Conservation (phyloP, 139 green algal species). For the Astrephomene gubernaculifera region DNA sequence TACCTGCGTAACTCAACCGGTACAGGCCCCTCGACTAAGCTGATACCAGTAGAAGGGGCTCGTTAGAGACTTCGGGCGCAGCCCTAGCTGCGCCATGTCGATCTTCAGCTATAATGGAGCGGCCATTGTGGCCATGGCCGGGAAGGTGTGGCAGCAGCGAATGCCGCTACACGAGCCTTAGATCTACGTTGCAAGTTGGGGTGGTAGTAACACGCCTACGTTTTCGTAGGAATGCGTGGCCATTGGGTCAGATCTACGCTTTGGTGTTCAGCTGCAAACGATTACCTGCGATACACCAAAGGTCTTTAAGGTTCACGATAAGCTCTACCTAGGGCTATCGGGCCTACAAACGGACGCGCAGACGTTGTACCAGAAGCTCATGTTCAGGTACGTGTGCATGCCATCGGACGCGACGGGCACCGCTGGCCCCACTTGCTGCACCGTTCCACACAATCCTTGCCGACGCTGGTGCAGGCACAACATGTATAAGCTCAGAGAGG, state of each 20-base stretch:
- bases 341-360: slow-evolving; percentile 94
- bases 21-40: no score
- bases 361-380: slow-evolving; percentile 89
- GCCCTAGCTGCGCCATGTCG: slow-evolving; percentile 53
- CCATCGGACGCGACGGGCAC: background rate
- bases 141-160: slow-evolving; percentile 80
- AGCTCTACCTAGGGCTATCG: slow-evolving; percentile 93
- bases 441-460: no score
- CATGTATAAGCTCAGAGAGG: slow-evolving; percentile 97
- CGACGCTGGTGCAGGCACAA: slow-evolving; percentile 87
- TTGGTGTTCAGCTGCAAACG: slow-evolving; percentile 98
- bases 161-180: slow-evolving; percentile 18
- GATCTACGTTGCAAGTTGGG: background rate
- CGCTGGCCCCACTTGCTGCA: no score
- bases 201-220: slow-evolving; percentile 14
- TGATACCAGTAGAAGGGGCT: no score
- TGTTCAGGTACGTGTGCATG: slow-evolving; percentile 74
- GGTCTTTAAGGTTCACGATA: slow-evolving; percentile 94
- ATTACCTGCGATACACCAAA: slow-evolving; percentile 97
- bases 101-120: slow-evolving; percentile 97
- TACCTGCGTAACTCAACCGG: no score
- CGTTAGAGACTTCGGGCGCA: background rate
- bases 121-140: slow-evolving; percentile 88
- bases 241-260: slow-evolving; percentile 95
- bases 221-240: slow-evolving; percentile 95